These are phyloP conservation scores for Tylopilus balloui DNA, from an alignment of 768 basidiomycete genomes.

Conservation along the genomic window DNA sequence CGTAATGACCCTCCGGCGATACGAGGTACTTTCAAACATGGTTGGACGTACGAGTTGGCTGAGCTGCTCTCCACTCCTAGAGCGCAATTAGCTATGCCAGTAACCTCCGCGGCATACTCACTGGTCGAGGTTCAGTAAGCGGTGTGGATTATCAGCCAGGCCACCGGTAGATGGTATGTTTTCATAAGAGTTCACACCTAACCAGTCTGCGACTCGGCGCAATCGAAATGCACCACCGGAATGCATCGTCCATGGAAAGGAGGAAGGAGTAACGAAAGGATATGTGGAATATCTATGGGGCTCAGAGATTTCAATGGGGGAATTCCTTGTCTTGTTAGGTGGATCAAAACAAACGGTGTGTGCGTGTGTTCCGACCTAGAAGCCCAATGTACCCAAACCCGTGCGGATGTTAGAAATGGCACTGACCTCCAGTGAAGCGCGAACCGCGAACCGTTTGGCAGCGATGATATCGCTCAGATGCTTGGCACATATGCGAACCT, in stretches of 20 bases:
- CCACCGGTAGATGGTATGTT: constrained; percentile 36
- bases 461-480: constrained; percentile 34
- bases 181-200: constrained; percentile 35
- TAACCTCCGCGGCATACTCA: constrained; percentile 21
- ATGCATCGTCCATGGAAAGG: constrained; percentile 46
- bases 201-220: constrained; percentile 61
- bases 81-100: constrained; percentile 7
- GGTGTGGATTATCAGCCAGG: constrained; percentile 34
- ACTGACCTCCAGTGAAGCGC: constrained; percentile 51
- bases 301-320: constrained; percentile 28
- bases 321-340: constrained; percentile 23
- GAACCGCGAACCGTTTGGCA: constrained; percentile 52
- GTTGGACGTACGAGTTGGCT: constrained; percentile 8
- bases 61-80: constrained; percentile 18
- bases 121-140: constrained; percentile 35
- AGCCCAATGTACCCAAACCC: constrained; percentile 1
- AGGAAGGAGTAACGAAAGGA: constrained; percentile 53
- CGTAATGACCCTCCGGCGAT: constrained; percentile 25
- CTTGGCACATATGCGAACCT: constrained; percentile 58
- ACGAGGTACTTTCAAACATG: background rate
- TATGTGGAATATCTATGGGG: constrained; percentile 55
- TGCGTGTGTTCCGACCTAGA: constrained; percentile 14
- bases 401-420: background rate
- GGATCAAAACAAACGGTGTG: constrained; percentile 30
- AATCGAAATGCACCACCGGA: constrained; percentile 50